phyloP scores from a whole-genome alignment of 495 filamentous ascomycete species.

The Eremomyces bilateralis region DNA sequence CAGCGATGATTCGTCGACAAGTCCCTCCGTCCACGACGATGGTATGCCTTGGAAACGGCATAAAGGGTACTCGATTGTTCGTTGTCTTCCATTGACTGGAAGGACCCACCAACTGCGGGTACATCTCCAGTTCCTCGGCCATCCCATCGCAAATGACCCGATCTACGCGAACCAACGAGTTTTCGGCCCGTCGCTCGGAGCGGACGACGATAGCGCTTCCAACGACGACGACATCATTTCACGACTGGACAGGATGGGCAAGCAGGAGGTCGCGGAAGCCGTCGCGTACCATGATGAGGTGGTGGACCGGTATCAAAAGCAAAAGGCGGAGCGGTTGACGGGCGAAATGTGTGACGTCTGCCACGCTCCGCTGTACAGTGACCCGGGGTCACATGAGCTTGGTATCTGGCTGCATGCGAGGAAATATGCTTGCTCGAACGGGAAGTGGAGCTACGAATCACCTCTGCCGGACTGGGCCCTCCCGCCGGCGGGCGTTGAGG shows the following conservation, averaged over 20 bases:
- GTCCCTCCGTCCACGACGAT: neutral
- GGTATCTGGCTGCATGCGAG: slow-evolving; percentile 84
- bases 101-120: slow-evolving; percentile 90
- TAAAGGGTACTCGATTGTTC: slow-evolving; percentile 78
- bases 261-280: slow-evolving; percentile 71
- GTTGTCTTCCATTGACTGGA: slow-evolving; percentile 80
- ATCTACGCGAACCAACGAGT: slow-evolving; percentile 90
- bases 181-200: slow-evolving; percentile 62
- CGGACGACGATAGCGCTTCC: slow-evolving; percentile 40
- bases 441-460: slow-evolving; percentile 72
- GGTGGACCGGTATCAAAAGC: slow-evolving; percentile 63
- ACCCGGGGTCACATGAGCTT: slow-evolving; percentile 74
- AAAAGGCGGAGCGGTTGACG: slow-evolving; percentile 79
- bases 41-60: slow-evolving; percentile 15
- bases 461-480: slow-evolving; percentile 68
- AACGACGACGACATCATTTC: slow-evolving; percentile 78
- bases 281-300: slow-evolving; percentile 89
- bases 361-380: slow-evolving; percentile 72
- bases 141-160: slow-evolving; percentile 90
- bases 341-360: slow-evolving; percentile 63
- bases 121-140: slow-evolving; percentile 80
- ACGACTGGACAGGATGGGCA: slow-evolving; percentile 73
- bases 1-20: neutral
- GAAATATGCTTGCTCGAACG: slow-evolving; percentile 60
- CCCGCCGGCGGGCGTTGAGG: slow-evolving; percentile 34